These are phyloP conservation scores for Plasmodium ovale DNA, from an alignment of 169 alveolate species.

Conservation along the genomic window DNA sequence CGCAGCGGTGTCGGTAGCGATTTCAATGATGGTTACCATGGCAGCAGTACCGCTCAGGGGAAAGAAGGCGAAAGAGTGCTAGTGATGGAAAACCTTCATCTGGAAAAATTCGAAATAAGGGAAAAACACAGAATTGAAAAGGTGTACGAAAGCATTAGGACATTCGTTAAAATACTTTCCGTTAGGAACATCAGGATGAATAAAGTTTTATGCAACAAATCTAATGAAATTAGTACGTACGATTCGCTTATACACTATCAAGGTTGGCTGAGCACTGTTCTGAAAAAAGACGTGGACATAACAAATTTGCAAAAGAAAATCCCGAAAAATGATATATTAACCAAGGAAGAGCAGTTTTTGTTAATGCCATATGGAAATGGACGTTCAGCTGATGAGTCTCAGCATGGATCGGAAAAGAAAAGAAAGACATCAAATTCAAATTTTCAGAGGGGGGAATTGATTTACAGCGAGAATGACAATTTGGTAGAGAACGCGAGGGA, in stretches of 20 bases:
- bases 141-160: conserved; percentile 42
- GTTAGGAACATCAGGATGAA: conserved; percentile 29
- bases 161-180: conserved; percentile 27
- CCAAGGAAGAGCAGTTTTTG: conserved; percentile 45
- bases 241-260: conserved; percentile 71
- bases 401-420: conserved; percentile 1
- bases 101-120: conserved; percentile 75
- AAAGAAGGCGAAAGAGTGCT: neutral
- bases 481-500: neutral
- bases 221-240: conserved; percentile 22
- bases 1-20: too few relatives aligned
- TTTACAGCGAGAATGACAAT: neutral
- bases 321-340: conserved; percentile 21
- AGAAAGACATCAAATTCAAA: neutral
- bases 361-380: conserved; percentile 34
- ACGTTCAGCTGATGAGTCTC: neutral
- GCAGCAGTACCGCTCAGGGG: neutral
- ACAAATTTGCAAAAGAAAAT: conserved; percentile 27
- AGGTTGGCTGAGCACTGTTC: conserved; percentile 41
- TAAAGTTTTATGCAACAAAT: neutral
- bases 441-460: conserved; percentile 77
- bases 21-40: neutral
- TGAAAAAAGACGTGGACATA: conserved; percentile 20
- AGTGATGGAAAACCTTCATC: conserved; percentile 1
- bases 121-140: conserved; percentile 73